Conservation (phyloP, 441 rosid genomes). For the Hura crepitans region DNA sequence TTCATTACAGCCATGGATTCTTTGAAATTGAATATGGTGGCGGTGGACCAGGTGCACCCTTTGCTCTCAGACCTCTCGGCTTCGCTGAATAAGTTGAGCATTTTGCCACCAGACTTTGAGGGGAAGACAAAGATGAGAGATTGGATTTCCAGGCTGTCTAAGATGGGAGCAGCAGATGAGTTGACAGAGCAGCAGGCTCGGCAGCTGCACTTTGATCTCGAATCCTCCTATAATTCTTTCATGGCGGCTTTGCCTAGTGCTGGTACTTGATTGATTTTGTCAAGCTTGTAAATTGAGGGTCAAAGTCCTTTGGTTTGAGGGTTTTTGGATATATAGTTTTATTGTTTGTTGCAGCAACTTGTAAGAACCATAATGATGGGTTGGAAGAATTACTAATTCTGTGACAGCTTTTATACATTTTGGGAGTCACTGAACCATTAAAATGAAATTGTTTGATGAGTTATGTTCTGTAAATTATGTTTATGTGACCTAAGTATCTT, state of each 20-base stretch:
- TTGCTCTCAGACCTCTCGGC: slow-evolving; percentile 71
- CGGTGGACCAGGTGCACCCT: slow-evolving; percentile 92
- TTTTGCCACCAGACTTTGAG: slow-evolving; percentile 82
- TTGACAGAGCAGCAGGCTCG: slow-evolving; percentile 92
- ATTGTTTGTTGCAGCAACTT: slow-evolving; percentile 19
- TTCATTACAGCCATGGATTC: slow-evolving; percentile 97
- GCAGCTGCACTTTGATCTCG: slow-evolving; percentile 91
- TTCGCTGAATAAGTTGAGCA: slow-evolving; percentile 68
- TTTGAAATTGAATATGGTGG: slow-evolving; percentile 83
- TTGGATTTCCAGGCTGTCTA: slow-evolving; percentile 74
- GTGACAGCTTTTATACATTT: slow-evolving; percentile 28
- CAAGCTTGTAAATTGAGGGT: slow-evolving; percentile 26
- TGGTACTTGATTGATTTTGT: slow-evolving; percentile 52
- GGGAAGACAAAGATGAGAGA: slow-evolving; percentile 95
- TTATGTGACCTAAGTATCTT: slow-evolving; percentile 13
- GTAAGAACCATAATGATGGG: slow-evolving; percentile 17
- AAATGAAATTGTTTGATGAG: slow-evolving; percentile 4
- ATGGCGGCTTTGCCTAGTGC: slow-evolving; percentile 96
- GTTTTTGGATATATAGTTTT: slow-evolving; percentile 17
- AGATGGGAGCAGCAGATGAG: slow-evolving; percentile 97
- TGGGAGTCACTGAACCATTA: slow-evolving; percentile 21
- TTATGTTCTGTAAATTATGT: slow-evolving; percentile 15
- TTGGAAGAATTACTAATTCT: slow-evolving; percentile 25
- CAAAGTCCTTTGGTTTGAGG: slow-evolving; percentile 18
- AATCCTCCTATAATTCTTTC: slow-evolving; percentile 91